These are phyloP conservation scores for Pichia sp. DNA, from an alignment of 1,139 yeast species.

Conservation along the genomic window DNA sequence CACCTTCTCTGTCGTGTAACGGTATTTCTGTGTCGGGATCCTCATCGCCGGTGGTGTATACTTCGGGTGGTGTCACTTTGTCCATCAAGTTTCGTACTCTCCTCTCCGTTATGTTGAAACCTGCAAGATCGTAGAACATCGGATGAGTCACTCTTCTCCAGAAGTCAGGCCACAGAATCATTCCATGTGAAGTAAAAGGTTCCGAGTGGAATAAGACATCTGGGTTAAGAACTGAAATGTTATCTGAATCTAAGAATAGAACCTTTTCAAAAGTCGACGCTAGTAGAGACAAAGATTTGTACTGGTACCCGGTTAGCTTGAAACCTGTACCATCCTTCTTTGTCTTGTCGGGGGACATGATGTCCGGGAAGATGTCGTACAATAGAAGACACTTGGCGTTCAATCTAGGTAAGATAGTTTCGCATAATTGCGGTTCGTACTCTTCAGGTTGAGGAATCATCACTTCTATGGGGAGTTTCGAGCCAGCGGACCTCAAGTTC, in stretches of 20 bases:
- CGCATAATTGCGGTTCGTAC: constrained; percentile 48
- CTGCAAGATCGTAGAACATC: constrained; percentile 51
- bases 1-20: constrained; percentile 51
- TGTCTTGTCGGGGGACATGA: not conserved
- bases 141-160: constrained; percentile 66
- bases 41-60: constrained; percentile 20
- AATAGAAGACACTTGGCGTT: constrained; percentile 46
- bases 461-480: constrained; percentile 59
- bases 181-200: constrained; percentile 40
- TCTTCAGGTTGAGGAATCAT: constrained; percentile 45
- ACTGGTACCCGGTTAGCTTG: constrained; percentile 46
- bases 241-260: constrained; percentile 55
- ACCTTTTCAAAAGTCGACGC: constrained; percentile 56
- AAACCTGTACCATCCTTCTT: constrained; percentile 10
- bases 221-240: constrained; percentile 51
- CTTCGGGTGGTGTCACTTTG: constrained; percentile 25
- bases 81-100: constrained; percentile 30
- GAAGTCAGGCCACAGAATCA: constrained; percentile 65
- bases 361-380: constrained; percentile 38
- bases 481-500: constrained; percentile 50
- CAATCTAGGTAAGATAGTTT: constrained; percentile 42
- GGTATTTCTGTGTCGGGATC: constrained; percentile 29
- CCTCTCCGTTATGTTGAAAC: constrained; percentile 37
- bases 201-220: constrained; percentile 44
- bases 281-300: constrained; percentile 53